phyloP scores from a whole-genome alignment of 2,329 filamentous ascomycete species.

The Fusarium sp. region DNA sequence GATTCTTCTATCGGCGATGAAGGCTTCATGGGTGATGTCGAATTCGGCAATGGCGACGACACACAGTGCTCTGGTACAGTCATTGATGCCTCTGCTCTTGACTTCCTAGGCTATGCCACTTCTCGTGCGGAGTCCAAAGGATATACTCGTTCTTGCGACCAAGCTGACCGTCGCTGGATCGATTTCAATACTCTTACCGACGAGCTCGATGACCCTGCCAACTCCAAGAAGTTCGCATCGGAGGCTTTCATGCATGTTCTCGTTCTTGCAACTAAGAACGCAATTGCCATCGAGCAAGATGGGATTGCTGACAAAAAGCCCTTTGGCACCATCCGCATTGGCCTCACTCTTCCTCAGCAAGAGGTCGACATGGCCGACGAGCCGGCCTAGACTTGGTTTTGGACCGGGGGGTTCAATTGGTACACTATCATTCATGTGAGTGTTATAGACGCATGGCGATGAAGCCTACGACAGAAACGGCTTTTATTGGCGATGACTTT shows the following conservation, averaged over 20 bases:
- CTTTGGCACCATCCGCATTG: conserved; percentile 60
- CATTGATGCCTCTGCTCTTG: conserved; percentile 57
- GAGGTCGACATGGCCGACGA: conserved; percentile 35
- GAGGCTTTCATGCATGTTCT: conserved; percentile 82
- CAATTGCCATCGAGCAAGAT: conserved; percentile 71
- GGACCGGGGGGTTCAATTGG: background rate
- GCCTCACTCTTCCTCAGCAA: conserved; percentile 44
- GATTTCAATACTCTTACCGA: conserved; percentile 77
- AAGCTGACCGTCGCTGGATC: conserved; percentile 58
- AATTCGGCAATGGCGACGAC: conserved; percentile 35
- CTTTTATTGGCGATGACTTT: background rate
- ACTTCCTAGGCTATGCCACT: conserved; percentile 59
- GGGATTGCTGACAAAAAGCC: conserved; percentile 47
- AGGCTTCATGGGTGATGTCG: conserved; percentile 22
- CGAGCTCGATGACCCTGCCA: conserved; percentile 69
- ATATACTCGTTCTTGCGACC: conserved; percentile 46
- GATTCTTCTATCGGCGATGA: conserved; percentile 47
- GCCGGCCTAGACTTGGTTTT: conserved; percentile 19
- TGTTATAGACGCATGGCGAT: background rate
- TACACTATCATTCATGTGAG: conserved; percentile 4
- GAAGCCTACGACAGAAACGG: background rate
- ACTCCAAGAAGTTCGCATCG: conserved; percentile 71
- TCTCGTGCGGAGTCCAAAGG: conserved; percentile 48
- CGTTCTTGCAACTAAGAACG: conserved; percentile 72
- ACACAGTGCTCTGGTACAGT: conserved; percentile 48